phyloP scores from a whole-genome alignment of 176 grass and related monocot genomes.

The Zea mays region Zm-B73-REFERENCE-NAM-5.0 NC_050103.1:1191501-1192000 shows the following conservation, averaged over 20 bases:
- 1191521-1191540: neutral
- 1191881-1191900: too few relatives aligned
- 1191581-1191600: too few relatives aligned
- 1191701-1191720: neutral
- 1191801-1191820: neutral
- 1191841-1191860: slow-evolving; percentile 14
- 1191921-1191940: too few relatives aligned
- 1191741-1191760: slow-evolving; percentile 10
- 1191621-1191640: too few relatives aligned
- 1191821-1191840: slow-evolving; percentile 5
- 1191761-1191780: slow-evolving; percentile 36
- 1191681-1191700: neutral
- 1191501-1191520: slow-evolving; percentile 28
- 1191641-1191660: slow-evolving; percentile 7
- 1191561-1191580: slow-evolving; percentile 12
- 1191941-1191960: too few relatives aligned
- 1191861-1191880: neutral
- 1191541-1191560: neutral
- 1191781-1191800: slow-evolving; percentile 36
- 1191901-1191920: too few relatives aligned
- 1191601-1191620: too few relatives aligned
- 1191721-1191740: neutral
- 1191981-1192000: too few relatives aligned
- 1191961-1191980: too few relatives aligned
- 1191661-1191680: neutral